A percentile compares a stretch with the other conserved stretches of the same genome.
Evolutionary conservation across 257 asterid species (phyloP).

Genomic region (Rhazya stricta): DNA sequence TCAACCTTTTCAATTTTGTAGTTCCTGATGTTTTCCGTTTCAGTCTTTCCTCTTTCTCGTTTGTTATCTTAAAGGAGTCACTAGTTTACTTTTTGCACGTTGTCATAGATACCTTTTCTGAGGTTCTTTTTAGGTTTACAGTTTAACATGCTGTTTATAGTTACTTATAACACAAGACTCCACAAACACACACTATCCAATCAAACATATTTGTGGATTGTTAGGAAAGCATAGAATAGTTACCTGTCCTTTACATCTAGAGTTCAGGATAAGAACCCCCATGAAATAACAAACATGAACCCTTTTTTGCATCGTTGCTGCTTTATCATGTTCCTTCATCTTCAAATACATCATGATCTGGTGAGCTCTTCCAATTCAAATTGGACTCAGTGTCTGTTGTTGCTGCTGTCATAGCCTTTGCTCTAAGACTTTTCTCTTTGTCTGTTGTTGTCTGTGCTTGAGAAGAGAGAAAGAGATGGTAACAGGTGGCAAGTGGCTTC

Average conservation of each 20-base stretch:
- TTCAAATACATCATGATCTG: background rate
- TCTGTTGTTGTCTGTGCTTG: background rate
- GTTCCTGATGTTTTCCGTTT: background rate
- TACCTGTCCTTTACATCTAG: background rate
- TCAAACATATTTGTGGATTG: background rate
- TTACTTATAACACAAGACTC: background rate
- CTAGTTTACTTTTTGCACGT: background rate
- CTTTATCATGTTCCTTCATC: background rate
- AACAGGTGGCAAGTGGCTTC: background rate
- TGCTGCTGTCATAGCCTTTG: background rate
- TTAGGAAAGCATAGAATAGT: background rate
- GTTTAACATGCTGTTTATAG: background rate
- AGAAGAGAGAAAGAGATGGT: background rate
- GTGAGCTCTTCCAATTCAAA: background rate
- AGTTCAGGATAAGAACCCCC: background rate
- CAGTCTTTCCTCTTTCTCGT: background rate
- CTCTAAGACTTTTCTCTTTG: background rate
- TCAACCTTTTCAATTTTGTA: background rate
- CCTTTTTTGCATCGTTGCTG: background rate
- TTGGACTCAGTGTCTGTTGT: background rate
- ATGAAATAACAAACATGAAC: background rate
- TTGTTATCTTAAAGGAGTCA: background rate
- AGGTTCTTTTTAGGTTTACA: background rate
- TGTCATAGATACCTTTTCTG: background rate
- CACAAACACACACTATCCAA: background rate